Evolutionary conservation across 768 basidiomycete genomes (phyloP), one percentile per base, ranked within the genome.

Genomic region (Pleurotus giganteus): DNA sequence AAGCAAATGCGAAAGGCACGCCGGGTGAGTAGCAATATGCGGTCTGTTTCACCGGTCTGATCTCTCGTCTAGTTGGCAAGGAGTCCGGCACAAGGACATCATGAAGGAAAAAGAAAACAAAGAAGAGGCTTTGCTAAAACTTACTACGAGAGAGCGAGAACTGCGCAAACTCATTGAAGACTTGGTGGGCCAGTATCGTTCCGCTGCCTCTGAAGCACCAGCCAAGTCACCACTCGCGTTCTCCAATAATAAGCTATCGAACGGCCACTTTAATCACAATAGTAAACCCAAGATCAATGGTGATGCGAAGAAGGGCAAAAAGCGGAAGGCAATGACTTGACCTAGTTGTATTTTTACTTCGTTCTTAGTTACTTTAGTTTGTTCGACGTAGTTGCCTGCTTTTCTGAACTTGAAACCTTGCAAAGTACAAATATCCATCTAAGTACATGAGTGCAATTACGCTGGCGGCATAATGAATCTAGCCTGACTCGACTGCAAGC

Each of bases 101-200:
- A 76, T 76, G 51, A 84, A 87, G 58, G 91, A 93, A 65, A 88
- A 81, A 66, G 86, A 89, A 62, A 80, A 82, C 64, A 87, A 84
- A 65, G 88, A 89, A 58, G 84, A 82, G 21, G 79, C 82, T 7
- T 70, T 91, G 27, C 67, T 71, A 31, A 85, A 81, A 60, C 78
- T 93, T 31, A 89, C 88, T 4, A 81, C 82, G 2, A 79, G 82
- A 43, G 91, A 93, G 68, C 85, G 88, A 43, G 88, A 91, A 63
- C 78, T 93, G 56, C 84, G 90, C 32, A 86, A 82, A 66, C 78
- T 79, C 42, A 87, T 94, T 31, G 89, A 91, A 65, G 89, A 91
- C 59, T 78, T 87, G 52, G 69, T 83, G 53, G 83, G 81, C 57
- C 80, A 83, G 29, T 75, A 71, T 46, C 63, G 70, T 31, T 70